Evolutionary conservation across 2,329 filamentous ascomycete genomes (phyloP).

Genomic region (Ascochyta rabiei): DNA sequence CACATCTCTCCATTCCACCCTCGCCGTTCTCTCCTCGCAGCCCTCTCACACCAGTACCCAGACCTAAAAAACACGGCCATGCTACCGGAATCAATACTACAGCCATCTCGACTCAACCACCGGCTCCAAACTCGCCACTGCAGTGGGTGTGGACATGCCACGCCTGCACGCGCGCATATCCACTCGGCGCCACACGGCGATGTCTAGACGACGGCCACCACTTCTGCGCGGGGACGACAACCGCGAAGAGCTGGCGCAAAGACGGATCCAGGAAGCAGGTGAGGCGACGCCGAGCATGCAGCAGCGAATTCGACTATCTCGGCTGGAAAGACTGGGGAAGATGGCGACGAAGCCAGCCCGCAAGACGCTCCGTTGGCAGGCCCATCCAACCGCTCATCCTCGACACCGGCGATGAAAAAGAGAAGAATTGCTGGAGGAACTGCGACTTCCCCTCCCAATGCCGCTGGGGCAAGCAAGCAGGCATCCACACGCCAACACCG

Average conservation of each 20-base stretch:
- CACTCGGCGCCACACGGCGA: conserved; percentile 57
- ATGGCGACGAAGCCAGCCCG: conserved; percentile 43
- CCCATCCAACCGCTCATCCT: neutral
- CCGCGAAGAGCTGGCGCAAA: conserved; percentile 42
- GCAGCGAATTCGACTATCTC: conserved; percentile 59
- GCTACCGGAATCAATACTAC: neutral
- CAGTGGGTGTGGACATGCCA: conserved; percentile 62
- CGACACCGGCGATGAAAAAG: neutral
- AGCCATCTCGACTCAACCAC: conserved; percentile 25
- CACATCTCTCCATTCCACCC: conserved; percentile 51
- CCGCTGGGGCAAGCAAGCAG: conserved; percentile 44
- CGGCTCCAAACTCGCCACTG: conserved; percentile 36
- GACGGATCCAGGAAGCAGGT: conserved; percentile 6
- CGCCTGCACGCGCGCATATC: conserved; percentile 55
- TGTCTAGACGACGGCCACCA: conserved; percentile 61
- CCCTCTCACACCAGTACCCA: conserved; percentile 26
- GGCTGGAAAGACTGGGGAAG: conserved; percentile 57
- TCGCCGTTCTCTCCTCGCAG: conserved; percentile 52
- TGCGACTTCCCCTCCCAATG: conserved; percentile 57
- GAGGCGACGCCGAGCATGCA: conserved; percentile 51
- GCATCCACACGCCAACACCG: conserved; percentile 32
- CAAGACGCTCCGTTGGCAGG: conserved; percentile 19
- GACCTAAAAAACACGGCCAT: conserved; percentile 12
- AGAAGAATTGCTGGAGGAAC: conserved; percentile 50
- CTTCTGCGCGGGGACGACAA: conserved; percentile 58